Base-by-base conservation (phyloP, 148 eudicot species). In the Rhododendron ferrugineum region DNA sequence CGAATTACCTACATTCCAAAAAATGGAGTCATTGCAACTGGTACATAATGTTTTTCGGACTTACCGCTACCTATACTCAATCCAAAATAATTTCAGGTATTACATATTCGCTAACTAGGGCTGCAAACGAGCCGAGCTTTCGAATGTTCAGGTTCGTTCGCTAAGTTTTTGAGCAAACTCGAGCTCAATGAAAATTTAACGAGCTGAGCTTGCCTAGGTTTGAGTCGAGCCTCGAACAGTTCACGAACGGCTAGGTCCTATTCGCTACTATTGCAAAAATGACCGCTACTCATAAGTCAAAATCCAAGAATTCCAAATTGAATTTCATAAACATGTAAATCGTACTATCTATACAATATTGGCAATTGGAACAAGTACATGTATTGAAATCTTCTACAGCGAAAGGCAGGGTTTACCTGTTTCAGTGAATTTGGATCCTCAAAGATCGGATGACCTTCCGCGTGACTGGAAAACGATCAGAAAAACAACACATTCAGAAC, bases 401-500 rank as follows among this genome's bases (percentile, higher is more conserved):
- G 32, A 70, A 70, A 16, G 26, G 8, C 8, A 34, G 32, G 52
- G n/a, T 10, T 60, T 86, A 96, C 99, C 94, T 89, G 91, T 83
- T 93, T 90, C 74, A 91, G 77, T 5, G 99, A 96, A 91, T 93
- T 95, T 30, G 99, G 99, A 91, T 96, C 98, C 91, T 96, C 96
- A 47, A 96, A 86, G 26, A 85, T 80, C 16, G 97, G 93, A 78
- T 88, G 84, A 82, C 93, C 95, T 85, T 94, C 93, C 76, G 91
- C 90, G 83, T 95, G 96, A 66, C 98, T 94, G 86, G 85, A 62
- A 26, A 85, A 86, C 82, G 1, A 75, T 62, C 40, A 14, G 46
- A 32, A 36, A 78, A 49, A 36, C 82, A 73, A 44, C 10, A 82
- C 60, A 28, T 42, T 23, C 60, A 56, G 2, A 34, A 50, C 18